Base-by-base conservation (phyloP, 495 filamentous ascomycete species). In the Massariosphaeria phaeospora region DNA sequence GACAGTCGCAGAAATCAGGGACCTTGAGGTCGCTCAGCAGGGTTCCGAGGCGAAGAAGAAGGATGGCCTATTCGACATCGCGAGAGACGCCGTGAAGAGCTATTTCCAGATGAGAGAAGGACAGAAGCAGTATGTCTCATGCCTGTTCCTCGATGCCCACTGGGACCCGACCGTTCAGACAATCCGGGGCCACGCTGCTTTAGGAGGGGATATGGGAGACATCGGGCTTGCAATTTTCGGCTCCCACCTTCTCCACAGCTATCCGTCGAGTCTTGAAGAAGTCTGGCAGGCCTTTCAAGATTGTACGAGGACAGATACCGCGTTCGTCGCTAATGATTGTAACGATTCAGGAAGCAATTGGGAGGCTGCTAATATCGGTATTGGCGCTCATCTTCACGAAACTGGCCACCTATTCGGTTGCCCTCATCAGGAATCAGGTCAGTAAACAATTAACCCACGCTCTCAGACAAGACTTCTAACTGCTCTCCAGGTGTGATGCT, bases 401-500 rank as follows among this genome's bases (percentile, higher is more conserved):
- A 81, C 81, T 0, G 91, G 91, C 2, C 91, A 94, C 69, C 68
- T 91, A 17, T 83, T 96, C 57, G 89, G 91, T 36, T 89, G 85
- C 57, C 89, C 91, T 7, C 88, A 93, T 66, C 88, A 87, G 63
- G 88, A 89, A 53, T 85, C 73, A 31, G n/a, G n/a, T n/a, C n/a
- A n/a, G n/a, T n/a, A n/a, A n/a, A n/a, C n/a, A n/a, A n/a, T n/a
- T n/a, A n/a, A n/a, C n/a, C n/a, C n/a, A n/a, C n/a, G n/a, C n/a
- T n/a, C n/a, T n/a, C n/a, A n/a, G n/a, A n/a, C n/a, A n/a, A n/a
- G n/a, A n/a, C n/a, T n/a, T n/a, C n/a, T n/a, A n/a, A n/a, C n/a
- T n/a, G n/a, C n/a, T n/a, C n/a, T n/a, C n/a, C n/a, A n/a, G 91
- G 91, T 7, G 77, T 96, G 52, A 96, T 96, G 91, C 74, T 86